Percentiles rank a stretch among this genome's conserved stretches.
Conservation (phyloP, 2,329 filamentous ascomycete genomes). For the Exophiala alcalophila region DNA sequence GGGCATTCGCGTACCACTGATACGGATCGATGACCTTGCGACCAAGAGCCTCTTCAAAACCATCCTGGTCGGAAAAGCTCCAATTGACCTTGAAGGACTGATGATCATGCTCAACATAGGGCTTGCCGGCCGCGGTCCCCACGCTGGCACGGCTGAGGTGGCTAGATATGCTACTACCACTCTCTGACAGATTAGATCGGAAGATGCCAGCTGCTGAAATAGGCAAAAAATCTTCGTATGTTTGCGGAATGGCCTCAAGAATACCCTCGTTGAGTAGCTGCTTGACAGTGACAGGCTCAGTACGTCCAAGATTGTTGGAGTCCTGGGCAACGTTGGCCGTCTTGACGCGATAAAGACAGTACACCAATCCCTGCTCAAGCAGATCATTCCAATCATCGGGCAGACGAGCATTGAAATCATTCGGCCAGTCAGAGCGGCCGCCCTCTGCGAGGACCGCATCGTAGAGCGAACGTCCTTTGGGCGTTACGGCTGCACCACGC, state of each 20-base stretch:
- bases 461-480: constrained; percentile 46
- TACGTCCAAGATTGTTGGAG: no score
- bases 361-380: constrained; percentile 39
- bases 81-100: no score
- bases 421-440: no score
- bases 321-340: no score
- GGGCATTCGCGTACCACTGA: no score
- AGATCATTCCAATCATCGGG: constrained; percentile 46
- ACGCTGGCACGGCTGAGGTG: no score
- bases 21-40: no score
- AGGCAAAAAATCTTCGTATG: constrained; percentile 56
- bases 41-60: no score
- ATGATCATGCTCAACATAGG: no score
- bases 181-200: constrained; percentile 43
- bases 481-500: constrained; percentile 51
- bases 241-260: constrained; percentile 45
- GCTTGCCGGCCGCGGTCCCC: no score
- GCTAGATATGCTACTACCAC: no score
- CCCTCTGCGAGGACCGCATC: constrained; percentile 41
- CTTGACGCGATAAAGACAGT: constrained; percentile 39
- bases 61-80: no score
- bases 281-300: constrained; percentile 32
- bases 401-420: constrained; percentile 37
- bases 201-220: constrained; percentile 55
- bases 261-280: constrained; percentile 36